Evolutionary conservation across 73 alveolate species (phyloP).

Genomic region (Paramecium primaurelia): DNA sequence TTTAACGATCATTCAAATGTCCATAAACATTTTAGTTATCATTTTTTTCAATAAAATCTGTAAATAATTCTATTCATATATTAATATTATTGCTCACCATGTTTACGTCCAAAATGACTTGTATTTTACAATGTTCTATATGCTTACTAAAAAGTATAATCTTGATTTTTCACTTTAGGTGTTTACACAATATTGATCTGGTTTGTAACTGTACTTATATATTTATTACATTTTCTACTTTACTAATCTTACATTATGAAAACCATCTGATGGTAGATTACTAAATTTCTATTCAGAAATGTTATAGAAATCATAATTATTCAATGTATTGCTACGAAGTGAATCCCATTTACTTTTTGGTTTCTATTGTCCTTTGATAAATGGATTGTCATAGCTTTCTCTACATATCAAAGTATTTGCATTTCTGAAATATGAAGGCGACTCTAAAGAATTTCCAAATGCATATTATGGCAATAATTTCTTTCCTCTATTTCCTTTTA

Average conservation of each 20-base stretch:
- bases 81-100: not conserved
- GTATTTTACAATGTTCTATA: not conserved
- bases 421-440: not conserved
- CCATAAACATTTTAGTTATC: conserved; percentile 56
- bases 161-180: not conserved
- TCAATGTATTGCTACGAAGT: not conserved
- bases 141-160: not conserved
- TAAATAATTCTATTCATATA: conserved; percentile 27
- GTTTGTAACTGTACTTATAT: conserved; percentile 3
- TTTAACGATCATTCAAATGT: conserved; percentile 38
- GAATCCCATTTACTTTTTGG: not conserved
- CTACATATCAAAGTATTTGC: not conserved
- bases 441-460: not conserved
- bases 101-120: not conserved
- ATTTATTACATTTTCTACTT: not conserved
- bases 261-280: not conserved
- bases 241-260: not conserved
- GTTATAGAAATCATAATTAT: conserved; percentile 25
- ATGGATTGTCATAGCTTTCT: conserved; percentile 45
- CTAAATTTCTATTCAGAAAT: not conserved
- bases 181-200: not conserved
- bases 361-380: not conserved
- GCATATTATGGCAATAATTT: not conserved
- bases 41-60: conserved; percentile 53
- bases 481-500: not conserved